Evolutionary conservation across 2,329 filamentous ascomycete genomes (phyloP).

Genomic region (Xenosphaeropsis pyriputrescens): DNA sequence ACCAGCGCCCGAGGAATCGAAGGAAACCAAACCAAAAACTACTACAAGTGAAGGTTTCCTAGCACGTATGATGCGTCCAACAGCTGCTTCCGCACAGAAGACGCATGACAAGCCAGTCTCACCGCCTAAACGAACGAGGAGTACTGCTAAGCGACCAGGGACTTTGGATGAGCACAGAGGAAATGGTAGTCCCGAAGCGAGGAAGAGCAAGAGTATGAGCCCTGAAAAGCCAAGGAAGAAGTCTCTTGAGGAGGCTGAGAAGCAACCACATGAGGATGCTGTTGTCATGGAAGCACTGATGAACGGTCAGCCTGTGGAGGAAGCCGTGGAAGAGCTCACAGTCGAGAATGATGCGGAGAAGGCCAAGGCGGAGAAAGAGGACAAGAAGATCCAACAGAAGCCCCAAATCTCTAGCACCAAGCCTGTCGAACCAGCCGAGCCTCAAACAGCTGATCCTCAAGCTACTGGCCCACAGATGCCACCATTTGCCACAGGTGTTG

Average conservation of each 20-base stretch:
- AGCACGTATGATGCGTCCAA: slow-evolving; percentile 72
- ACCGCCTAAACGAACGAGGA: slow-evolving; percentile 19
- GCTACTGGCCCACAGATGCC: slow-evolving; percentile 3
- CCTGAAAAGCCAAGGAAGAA: slow-evolving; percentile 3
- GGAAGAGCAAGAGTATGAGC: slow-evolving; percentile 1
- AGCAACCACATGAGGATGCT: too few relatives aligned
- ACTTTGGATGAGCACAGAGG: slow-evolving; percentile 11
- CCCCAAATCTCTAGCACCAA: too few relatives aligned
- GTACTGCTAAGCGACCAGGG: slow-evolving; percentile 10
- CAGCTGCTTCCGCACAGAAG: slow-evolving; percentile 53
- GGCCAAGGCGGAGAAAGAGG: slow-evolving; percentile 1
- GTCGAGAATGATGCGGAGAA: slow-evolving; percentile 3
- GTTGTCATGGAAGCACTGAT: background rate
- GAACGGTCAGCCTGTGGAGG: slow-evolving; percentile 2
- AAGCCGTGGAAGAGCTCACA: slow-evolving; percentile 3
- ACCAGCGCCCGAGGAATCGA: slow-evolving; percentile 31
- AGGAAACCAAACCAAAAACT: slow-evolving; percentile 8
- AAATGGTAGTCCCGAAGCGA: slow-evolving; percentile 1
- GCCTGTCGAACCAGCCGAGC: slow-evolving; percentile 1
- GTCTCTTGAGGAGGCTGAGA: slow-evolving; percentile 1
- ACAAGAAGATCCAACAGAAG: slow-evolving; percentile 2
- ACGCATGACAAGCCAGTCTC: slow-evolving; percentile 45
- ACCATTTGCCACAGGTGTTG: slow-evolving; percentile 6
- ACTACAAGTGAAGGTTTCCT: slow-evolving; percentile 42
- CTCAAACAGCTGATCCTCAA: slow-evolving; percentile 2